phyloP scores from a whole-genome alignment of 148 eudicot species.

The Mesembryanthemum crystallinum region DNA sequence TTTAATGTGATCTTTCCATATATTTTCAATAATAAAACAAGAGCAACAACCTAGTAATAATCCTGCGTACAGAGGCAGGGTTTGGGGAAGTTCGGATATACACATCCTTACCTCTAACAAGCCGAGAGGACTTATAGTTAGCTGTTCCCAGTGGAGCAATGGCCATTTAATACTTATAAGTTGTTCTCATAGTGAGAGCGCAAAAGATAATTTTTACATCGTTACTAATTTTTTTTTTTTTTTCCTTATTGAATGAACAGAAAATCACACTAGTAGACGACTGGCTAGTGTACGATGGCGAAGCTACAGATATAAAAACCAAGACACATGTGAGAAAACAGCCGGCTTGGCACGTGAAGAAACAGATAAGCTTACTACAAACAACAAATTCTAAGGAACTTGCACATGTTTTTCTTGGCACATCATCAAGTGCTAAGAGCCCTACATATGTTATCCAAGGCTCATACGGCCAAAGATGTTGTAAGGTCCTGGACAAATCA shows the following conservation, averaged over 20 bases:
- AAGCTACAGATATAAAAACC: constrained; percentile 20
- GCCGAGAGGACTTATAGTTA: too few species aligned
- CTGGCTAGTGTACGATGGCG: constrained; percentile 71
- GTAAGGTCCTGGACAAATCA: constrained; percentile 53
- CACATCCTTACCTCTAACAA: too few species aligned
- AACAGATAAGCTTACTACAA: constrained; percentile 34
- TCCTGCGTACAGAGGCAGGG: too few species aligned
- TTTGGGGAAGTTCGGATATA: too few species aligned
- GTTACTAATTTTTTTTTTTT: not conserved
- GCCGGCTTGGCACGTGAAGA: constrained; percentile 42
- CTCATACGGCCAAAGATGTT: constrained; percentile 51
- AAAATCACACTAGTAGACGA: constrained; percentile 44
- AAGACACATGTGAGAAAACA: constrained; percentile 23
- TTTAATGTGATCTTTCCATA: too few species aligned
- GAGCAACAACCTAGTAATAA: too few species aligned
- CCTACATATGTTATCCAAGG: constrained; percentile 60
- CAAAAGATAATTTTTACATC: too few species aligned
- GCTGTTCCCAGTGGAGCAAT: too few species aligned
- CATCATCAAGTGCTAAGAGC: constrained; percentile 26
- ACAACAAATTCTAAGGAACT: constrained; percentile 35
- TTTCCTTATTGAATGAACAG: constrained; percentile 25
- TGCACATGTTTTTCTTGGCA: constrained; percentile 41
- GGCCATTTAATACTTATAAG: too few species aligned
- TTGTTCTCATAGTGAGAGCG: too few species aligned
- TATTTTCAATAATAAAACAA: too few species aligned